Percentiles rank a stretch among this genome's conserved stretches.
Evolutionary conservation across 1,284 basidiomycete species (phyloP).

Genomic region (Trichosporon sp.): DNA sequence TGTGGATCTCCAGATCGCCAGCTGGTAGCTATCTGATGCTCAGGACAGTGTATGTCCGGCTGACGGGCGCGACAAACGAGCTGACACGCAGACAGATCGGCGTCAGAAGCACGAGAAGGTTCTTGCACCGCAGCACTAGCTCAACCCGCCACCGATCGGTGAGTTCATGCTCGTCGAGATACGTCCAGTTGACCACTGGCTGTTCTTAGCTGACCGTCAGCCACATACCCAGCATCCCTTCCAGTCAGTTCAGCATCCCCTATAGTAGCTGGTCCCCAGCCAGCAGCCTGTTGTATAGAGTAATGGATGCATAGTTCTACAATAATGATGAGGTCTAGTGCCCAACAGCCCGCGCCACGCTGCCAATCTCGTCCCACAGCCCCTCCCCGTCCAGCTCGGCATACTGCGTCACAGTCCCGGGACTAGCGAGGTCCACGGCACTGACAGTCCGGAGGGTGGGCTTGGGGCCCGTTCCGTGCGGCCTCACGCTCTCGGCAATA

Average conservation of each 20-base stretch:
- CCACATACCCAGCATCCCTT: neutral
- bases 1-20: too few relatives aligned
- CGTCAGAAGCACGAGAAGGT: neutral
- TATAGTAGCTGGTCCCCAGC: neutral
- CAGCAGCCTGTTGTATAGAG: constrained; percentile 5
- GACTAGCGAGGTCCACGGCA: constrained; percentile 26
- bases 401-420: constrained; percentile 27
- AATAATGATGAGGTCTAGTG: neutral
- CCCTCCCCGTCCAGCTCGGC: constrained; percentile 29
- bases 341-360: constrained; percentile 20
- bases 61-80: neutral
- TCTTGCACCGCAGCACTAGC: neutral
- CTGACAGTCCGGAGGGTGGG: constrained; percentile 25
- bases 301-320: constrained; percentile 19
- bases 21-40: too few relatives aligned
- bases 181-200: too few relatives aligned
- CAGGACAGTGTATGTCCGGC: neutral
- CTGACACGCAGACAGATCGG: neutral
- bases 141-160: too few relatives aligned
- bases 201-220: neutral
- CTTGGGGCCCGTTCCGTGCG: constrained; percentile 3
- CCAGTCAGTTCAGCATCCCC: neutral
- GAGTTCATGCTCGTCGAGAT: too few relatives aligned
- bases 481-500: constrained; percentile 21
- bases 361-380: constrained; percentile 28